Evolutionary conservation across 192 early-diverging fungal genomes (phyloP).

Genomic region (Oehlia diaphana): DNA sequence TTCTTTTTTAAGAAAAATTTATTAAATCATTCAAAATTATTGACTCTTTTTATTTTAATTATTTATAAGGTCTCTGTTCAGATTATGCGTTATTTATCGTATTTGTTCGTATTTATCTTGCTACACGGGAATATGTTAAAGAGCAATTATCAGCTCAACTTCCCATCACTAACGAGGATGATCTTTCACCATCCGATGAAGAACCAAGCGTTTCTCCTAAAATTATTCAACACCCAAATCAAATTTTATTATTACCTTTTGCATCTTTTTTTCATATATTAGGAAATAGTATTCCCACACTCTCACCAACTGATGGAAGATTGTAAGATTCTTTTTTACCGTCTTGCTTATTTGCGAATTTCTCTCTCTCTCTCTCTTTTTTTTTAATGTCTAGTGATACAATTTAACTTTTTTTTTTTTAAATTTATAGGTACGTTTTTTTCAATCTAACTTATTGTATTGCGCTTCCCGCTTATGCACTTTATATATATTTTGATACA

Average conservation of each 20-base stretch:
- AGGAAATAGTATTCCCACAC: slow-evolving; percentile 27
- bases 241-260: slow-evolving; percentile 20
- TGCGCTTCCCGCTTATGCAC: slow-evolving; percentile 24
- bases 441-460: slow-evolving; percentile 35
- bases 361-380: background rate
- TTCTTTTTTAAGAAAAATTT: background rate
- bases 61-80: slow-evolving; percentile 18
- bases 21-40: background rate
- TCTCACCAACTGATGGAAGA: slow-evolving; percentile 15
- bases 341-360: too few species aligned
- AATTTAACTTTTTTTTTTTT: background rate
- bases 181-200: background rate
- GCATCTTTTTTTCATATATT: slow-evolving; percentile 28
- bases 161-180: slow-evolving; percentile 10
- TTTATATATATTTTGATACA: slow-evolving; percentile 26
- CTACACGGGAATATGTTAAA: slow-evolving; percentile 12
- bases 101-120: slow-evolving; percentile 32
- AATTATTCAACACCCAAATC: slow-evolving; percentile 15
- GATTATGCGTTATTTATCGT: slow-evolving; percentile 31
- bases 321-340: slow-evolving; percentile 13
- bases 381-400: background rate
- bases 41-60: background rate
- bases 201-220: background rate
- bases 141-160: slow-evolving; percentile 15
- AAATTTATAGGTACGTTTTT: slow-evolving; percentile 27